These are phyloP conservation scores for Umbelopsis ramanniana DNA, from an alignment of 192 early-diverging fungal genomes.

Conservation along the genomic window DNA sequence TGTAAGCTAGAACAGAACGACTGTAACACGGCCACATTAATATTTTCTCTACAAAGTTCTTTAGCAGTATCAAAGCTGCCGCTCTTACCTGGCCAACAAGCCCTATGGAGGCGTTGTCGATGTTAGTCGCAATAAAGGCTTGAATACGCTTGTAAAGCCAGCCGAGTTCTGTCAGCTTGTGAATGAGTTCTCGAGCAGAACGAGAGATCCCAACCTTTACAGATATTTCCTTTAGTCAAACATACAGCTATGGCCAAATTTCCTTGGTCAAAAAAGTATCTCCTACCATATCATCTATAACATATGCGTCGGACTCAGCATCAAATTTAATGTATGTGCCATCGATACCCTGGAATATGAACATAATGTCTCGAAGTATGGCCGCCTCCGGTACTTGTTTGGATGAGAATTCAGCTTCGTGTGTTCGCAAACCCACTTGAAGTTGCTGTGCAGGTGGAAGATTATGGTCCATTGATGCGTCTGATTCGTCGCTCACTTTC, in stretches of 20 bases:
- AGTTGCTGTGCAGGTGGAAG: constrained; percentile 15
- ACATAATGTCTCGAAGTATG: constrained; percentile 86
- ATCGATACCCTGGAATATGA: constrained; percentile 93
- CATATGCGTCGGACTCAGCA: constrained; percentile 49
- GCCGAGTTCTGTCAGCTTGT: constrained; percentile 77
- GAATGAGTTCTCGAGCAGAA: constrained; percentile 69
- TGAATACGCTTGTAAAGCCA: constrained; percentile 72
- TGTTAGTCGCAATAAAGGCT: constrained; percentile 52
- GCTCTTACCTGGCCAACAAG: constrained; percentile 58
- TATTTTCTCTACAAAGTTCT: not conserved
- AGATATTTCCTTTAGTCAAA: not conserved
- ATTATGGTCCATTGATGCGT: constrained; percentile 3
- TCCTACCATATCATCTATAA: constrained; percentile 55
- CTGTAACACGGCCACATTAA: constrained; percentile 53
- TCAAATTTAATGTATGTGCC: constrained; percentile 81
- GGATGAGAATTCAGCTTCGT: constrained; percentile 18
- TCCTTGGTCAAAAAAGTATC: constrained; percentile 4
- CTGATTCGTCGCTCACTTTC: not conserved
- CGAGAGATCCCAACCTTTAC: constrained; percentile 52
- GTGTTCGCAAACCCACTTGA: constrained; percentile 1
- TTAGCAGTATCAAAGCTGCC: not conserved
- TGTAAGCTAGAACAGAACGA: constrained; percentile 83
- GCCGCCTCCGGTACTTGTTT: constrained; percentile 59
- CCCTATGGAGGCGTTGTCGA: constrained; percentile 53
- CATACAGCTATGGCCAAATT: not conserved